Evolutionary conservation across 768 basidiomycete genomes (phyloP).

Genomic region (Calocera cornea): DNA sequence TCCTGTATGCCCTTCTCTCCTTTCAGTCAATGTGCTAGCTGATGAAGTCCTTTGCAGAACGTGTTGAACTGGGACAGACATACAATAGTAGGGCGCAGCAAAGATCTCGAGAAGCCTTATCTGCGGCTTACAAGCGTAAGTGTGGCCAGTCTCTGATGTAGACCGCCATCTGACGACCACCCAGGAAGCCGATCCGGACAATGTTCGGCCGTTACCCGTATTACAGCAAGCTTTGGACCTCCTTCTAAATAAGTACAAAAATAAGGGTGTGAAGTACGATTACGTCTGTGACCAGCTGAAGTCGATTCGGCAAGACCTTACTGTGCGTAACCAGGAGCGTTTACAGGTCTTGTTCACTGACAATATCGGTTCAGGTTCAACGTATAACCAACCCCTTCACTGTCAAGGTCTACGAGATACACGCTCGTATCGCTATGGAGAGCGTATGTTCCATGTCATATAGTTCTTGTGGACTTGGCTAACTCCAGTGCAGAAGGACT

Average conservation of each 20-base stretch:
- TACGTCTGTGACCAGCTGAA: slow-evolving; percentile 99
- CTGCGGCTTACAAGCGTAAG: slow-evolving; percentile 78
- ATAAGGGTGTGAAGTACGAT: slow-evolving; percentile 71
- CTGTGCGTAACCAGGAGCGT: slow-evolving; percentile 42
- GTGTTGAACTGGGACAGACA: slow-evolving; percentile 92
- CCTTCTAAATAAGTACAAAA: slow-evolving; percentile 39
- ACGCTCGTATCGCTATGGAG: slow-evolving; percentile 93
- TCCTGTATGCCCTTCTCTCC: slow-evolving; percentile 37
- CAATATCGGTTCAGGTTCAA: slow-evolving; percentile 55
- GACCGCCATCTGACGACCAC: neutral
- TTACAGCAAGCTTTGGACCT: slow-evolving; percentile 74
- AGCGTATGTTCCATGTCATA: slow-evolving; percentile 34
- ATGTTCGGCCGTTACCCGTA: slow-evolving; percentile 77
- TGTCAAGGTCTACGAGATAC: slow-evolving; percentile 93
- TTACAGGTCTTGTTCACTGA: neutral
- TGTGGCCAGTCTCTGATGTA: neutral
- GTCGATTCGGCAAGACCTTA: slow-evolving; percentile 91
- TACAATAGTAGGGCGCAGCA: slow-evolving; percentile 87
- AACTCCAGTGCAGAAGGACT: slow-evolving; percentile 53
- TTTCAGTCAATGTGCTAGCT: slow-evolving; percentile 1
- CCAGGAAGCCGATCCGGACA: slow-evolving; percentile 90
- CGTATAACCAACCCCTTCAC: slow-evolving; percentile 98
- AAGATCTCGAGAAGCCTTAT: slow-evolving; percentile 90
- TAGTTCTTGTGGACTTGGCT: slow-evolving; percentile 6
- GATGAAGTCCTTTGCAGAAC: slow-evolving; percentile 40